These are phyloP conservation scores for Metarhizium robertsii DNA, from an alignment of 2,329 filamentous ascomycete species.

Conservation along the genomic window DNA sequence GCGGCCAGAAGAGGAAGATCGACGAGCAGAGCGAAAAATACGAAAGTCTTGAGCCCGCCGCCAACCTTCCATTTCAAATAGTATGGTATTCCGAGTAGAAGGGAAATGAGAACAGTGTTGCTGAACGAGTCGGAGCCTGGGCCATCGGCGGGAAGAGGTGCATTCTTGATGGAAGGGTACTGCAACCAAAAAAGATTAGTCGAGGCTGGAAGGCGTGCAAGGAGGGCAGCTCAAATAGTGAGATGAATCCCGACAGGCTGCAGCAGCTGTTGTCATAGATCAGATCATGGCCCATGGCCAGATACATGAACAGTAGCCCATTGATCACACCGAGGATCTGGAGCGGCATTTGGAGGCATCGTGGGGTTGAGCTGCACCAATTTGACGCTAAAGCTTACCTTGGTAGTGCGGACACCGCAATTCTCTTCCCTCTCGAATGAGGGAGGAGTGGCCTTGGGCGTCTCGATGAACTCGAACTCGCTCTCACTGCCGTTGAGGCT, in stretches of 20 bases:
- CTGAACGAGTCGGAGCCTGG: slow-evolving; percentile 80
- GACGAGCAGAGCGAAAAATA: slow-evolving; percentile 77
- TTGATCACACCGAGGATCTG: no score
- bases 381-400: slow-evolving; percentile 23
- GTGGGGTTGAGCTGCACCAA: background rate
- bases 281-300: no score
- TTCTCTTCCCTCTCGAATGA: slow-evolving; percentile 63
- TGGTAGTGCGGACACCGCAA: slow-evolving; percentile 32
- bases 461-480: slow-evolving; percentile 34
- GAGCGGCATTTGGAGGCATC: background rate
- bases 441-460: slow-evolving; percentile 31
- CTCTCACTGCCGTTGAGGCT: slow-evolving; percentile 22
- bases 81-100: slow-evolving; percentile 63
- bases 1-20: slow-evolving; percentile 67
- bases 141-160: slow-evolving; percentile 82
- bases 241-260: background rate
- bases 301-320: no score
- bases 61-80: slow-evolving; percentile 81
- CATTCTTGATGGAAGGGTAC: slow-evolving; percentile 76
- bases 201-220: background rate
- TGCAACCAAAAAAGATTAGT: slow-evolving; percentile 6
- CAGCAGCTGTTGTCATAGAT: background rate
- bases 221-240: background rate
- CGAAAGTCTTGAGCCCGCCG: slow-evolving; percentile 77
- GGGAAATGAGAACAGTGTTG: slow-evolving; percentile 63